Base-by-base conservation (phyloP, 1,139 yeast species). In the Blastobotrys serpentis region DNA sequence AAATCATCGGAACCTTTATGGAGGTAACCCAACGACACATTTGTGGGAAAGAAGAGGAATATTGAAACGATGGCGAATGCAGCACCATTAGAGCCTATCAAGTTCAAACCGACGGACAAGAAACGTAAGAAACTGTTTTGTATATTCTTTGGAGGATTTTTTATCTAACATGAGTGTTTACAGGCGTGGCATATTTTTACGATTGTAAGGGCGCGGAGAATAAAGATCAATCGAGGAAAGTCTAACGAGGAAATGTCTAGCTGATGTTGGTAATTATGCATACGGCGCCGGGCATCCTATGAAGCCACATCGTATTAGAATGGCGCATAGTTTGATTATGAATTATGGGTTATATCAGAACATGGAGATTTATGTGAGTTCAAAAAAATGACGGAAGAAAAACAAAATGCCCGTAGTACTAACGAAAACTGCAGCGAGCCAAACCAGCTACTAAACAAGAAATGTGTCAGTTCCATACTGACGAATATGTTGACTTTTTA, bases 201-300 rank as follows among this genome's bases (percentile, higher is more conserved):
- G 86, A 81, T 62, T 72, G 57, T 53, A 48, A 40, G 57, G 13
- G 25, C 17, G 36, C 18, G 16, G 19, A 30, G 43, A n/a, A 14
- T 32, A 38, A 43, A 36, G 4, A 23, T 36, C n/a, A 29, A 6
- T 14, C 13, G n/a, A 34, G 6, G 18, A 16, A 34, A 14, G 23
- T 14, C 32, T 32, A 45, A 23, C 37, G n/a, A 4, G 21, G 26
- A 29, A 4, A 14, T 16, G 19, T 25, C 50, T 54, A 59, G 79
- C 95, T 38, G 98, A 92, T 67, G 96, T 92, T 45, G 98, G 98
- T 32, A 92, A 92, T 71, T 92, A 90, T 68, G 96, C 97, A 42
- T 92, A 92, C 66, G 98, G 98, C 52, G 94, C 97, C 7, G 97
- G 97, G 23, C 98, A 92, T 68, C 97, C 97, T 45, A 90, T 90